Conservation (phyloP, 148 eudicot genomes). For the Tetragonia tetragonoides region DNA sequence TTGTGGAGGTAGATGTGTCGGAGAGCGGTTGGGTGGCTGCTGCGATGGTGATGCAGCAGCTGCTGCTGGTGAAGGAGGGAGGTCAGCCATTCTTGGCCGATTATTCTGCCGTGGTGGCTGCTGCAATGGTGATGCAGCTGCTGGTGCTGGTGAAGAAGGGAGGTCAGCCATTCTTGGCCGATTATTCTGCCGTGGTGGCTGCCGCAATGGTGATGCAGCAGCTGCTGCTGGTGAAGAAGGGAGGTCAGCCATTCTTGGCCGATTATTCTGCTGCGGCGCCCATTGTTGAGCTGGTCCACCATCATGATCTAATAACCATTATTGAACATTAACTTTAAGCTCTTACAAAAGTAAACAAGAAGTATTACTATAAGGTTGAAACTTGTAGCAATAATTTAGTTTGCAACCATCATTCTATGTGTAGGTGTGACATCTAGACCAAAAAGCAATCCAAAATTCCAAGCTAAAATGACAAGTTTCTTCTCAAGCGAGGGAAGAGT, state of each 20-base stretch:
- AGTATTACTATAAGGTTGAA: background rate
- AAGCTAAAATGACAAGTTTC: background rate
- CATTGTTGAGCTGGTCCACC: slow-evolving; percentile 49
- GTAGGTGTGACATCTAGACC: background rate
- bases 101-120: background rate
- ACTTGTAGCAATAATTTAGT: background rate
- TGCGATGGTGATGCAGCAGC: slow-evolving; percentile 36
- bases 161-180: too few relatives aligned
- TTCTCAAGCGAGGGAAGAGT: background rate
- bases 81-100: slow-evolving; percentile 20
- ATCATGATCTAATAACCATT: slow-evolving; percentile 48
- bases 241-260: too few relatives aligned
- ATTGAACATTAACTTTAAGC: background rate
- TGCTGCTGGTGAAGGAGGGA: slow-evolving; percentile 42
- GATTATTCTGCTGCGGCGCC: slow-evolving; percentile 60
- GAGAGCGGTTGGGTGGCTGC: slow-evolving; percentile 24
- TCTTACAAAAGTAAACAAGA: background rate
- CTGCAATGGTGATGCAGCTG: background rate
- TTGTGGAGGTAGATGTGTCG: slow-evolving; percentile 34
- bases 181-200: slow-evolving; percentile 45
- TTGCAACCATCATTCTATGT: background rate
- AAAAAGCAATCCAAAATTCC: background rate
- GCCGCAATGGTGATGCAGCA: background rate
- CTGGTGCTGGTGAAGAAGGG: too few relatives aligned
- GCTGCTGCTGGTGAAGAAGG: too few relatives aligned